These are phyloP conservation scores for Myriosclerotinia curreyana DNA, from an alignment of 2,329 filamentous ascomycete species.

Conservation along the genomic window DNA sequence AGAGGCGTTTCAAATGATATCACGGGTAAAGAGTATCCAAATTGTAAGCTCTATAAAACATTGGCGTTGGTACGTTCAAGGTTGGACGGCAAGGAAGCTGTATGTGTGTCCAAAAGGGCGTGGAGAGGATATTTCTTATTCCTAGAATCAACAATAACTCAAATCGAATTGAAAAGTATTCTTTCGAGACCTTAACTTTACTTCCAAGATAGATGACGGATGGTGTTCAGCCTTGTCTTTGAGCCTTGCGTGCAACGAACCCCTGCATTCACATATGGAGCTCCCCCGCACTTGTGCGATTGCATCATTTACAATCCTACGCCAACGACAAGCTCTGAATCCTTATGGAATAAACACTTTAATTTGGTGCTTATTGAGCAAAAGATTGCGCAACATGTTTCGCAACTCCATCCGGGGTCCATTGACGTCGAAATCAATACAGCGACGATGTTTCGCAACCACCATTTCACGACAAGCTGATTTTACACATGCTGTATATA, in stretches of 20 bases:
- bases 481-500: conserved; percentile 39
- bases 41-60: conserved; percentile 8
- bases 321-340: conserved; percentile 10
- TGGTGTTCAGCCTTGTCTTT: conserved; percentile 12
- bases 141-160: conserved; percentile 14
- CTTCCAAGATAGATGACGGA: neutral
- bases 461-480: conserved; percentile 32
- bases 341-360: neutral
- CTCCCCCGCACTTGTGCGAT: neutral
- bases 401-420: conserved; percentile 23
- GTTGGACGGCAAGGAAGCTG: conserved; percentile 12
- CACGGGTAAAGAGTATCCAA: conserved; percentile 15
- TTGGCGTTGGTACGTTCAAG: conserved; percentile 5
- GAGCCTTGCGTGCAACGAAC: conserved; percentile 24
- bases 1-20: conserved; percentile 9
- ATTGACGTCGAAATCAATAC: conserved; percentile 20
- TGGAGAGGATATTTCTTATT: conserved; percentile 3
- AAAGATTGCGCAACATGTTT: conserved; percentile 24
- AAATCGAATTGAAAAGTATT: neutral
- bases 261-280: conserved; percentile 13
- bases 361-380: neutral
- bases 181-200: neutral
- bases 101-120: neutral
- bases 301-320: conserved; percentile 19
- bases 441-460: conserved; percentile 32